Evolutionary conservation across 2,329 filamentous ascomycete genomes (phyloP), one percentile per base, ranked within the genome.

Genomic region (Microdochium trichocladiopsis): DNA sequence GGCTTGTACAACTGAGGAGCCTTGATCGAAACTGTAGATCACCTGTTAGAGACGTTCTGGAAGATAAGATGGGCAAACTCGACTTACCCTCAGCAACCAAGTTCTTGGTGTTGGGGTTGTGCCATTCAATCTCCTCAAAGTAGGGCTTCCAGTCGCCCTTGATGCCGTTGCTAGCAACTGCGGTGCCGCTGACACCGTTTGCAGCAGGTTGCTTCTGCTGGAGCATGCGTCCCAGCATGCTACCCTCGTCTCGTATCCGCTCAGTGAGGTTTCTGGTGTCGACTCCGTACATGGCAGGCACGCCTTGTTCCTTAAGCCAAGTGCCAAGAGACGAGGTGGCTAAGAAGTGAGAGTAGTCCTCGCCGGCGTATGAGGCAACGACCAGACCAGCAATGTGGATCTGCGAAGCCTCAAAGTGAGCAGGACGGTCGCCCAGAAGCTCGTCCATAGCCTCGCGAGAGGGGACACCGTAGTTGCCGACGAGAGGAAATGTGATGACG

Each of bases 391-490:
- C 88, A 65, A 97, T 87, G 73, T 99, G 94, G 56, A 99, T 96
- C 72, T 95, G 77, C 37, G 80, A 86, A 41, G 93, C 88, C 73
- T 99, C 94, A 67, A 99, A 97, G 73, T 97, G 82, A 57, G 90
- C 91, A 28, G 93, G 92, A 52, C 97, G 80, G 64, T 92, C 88
- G 65, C 86, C 82, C 50, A 96, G 82, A 51, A 97, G 78, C 66
- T 90, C 83, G 69, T 97, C 93, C 73, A 90, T 80, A 51, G 86
- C 82, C 58, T 95, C 88, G 60, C 92, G 82, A 49, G 90, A 90
- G 51, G 94, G 94, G 25, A 97, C 94, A 69, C 93, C 93, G 74
- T 99, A 99, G 78, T 97, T 99, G 69, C 93, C 93, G 55, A 96
- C 88, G 37, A 97, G 79, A 54, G 93, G 94, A 70, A 96, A 96